These are phyloP conservation scores for Chlamydomonas schloesseri DNA, from an alignment of 139 green algal species.

Conservation along the genomic window DNA sequence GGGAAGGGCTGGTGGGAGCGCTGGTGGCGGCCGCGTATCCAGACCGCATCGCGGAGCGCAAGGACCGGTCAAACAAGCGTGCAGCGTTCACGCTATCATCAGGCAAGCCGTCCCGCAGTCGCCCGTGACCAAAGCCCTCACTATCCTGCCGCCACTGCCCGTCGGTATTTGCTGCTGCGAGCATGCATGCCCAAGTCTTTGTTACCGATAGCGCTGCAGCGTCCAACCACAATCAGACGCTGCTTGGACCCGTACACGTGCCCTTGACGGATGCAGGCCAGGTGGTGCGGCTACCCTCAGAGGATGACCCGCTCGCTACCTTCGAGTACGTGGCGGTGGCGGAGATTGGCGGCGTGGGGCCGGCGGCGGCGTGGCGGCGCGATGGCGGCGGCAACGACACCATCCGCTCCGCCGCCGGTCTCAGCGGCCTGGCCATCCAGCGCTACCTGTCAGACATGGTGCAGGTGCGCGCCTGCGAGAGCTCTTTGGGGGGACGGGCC, in stretches of 20 bases:
- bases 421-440: slow-evolving; percentile 47
- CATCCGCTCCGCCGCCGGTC: slow-evolving; percentile 57
- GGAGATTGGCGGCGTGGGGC: slow-evolving; percentile 45
- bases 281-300: slow-evolving; percentile 19
- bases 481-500: too few relatives aligned
- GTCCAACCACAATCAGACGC: too few relatives aligned
- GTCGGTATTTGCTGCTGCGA: too few relatives aligned
- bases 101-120: too few relatives aligned
- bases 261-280: not conserved
- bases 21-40: slow-evolving; percentile 75
- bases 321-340: slow-evolving; percentile 53
- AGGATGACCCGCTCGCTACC: slow-evolving; percentile 17
- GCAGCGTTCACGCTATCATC: slow-evolving; percentile 15
- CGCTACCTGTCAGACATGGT: slow-evolving; percentile 44
- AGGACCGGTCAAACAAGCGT: slow-evolving; percentile 11
- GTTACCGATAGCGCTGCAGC: too few relatives aligned
- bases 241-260: too few relatives aligned
- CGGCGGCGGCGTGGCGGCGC: not conserved
- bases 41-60: slow-evolving; percentile 64
- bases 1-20: slow-evolving; percentile 51
- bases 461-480: too few relatives aligned
- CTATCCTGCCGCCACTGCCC: too few relatives aligned
- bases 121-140: too few relatives aligned
- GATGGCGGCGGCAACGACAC: slow-evolving; percentile 59
- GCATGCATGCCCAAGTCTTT: too few relatives aligned